These are phyloP conservation scores for Cyclotella distinguenda DNA, from an alignment of 108 stramenopile genomes.

Conservation along the genomic window DNA sequence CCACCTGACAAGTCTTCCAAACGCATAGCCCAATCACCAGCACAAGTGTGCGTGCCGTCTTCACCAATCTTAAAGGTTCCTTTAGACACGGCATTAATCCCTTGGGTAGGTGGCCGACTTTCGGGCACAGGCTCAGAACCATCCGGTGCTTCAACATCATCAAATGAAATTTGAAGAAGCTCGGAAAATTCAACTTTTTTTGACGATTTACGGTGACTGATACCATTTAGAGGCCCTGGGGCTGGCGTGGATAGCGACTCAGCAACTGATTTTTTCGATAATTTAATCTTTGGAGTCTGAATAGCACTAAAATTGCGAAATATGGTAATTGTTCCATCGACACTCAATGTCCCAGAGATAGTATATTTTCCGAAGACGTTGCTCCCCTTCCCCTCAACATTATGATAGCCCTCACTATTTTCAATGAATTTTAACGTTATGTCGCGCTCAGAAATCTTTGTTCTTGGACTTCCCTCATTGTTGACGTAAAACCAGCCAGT, in stretches of 20 bases:
- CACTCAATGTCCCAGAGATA: conserved; percentile 72
- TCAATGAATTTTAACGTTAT: conserved; percentile 71
- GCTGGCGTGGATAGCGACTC: not conserved
- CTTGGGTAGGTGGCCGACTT: not conserved
- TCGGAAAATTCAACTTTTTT: not conserved
- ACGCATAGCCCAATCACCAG: conserved; percentile 68
- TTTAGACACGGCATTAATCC: conserved; percentile 20
- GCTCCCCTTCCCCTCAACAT: conserved; percentile 82
- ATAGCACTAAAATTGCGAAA: conserved; percentile 6
- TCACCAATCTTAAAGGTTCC: conserved; percentile 74
- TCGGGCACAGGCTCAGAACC: conserved; percentile 1
- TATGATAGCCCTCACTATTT: conserved; percentile 80
- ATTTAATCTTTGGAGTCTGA: not conserved
- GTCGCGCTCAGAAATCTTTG: conserved; percentile 68
- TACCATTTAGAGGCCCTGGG: conserved; percentile 1
- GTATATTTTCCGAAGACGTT: conserved; percentile 85
- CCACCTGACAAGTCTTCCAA: conserved; percentile 32
- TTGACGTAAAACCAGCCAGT: conserved; percentile 82
- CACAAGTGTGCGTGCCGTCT: conserved; percentile 72
- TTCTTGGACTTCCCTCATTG: conserved; percentile 45
- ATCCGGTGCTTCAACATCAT: conserved; percentile 6
- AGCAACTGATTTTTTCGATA: not conserved
- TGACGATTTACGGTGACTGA: not conserved
- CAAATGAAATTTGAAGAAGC: not conserved
- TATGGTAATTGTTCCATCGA: conserved; percentile 48